phyloP scores from a whole-genome alignment of 805 yeast species.

The Blastobotrys chiropterorum region DNA sequence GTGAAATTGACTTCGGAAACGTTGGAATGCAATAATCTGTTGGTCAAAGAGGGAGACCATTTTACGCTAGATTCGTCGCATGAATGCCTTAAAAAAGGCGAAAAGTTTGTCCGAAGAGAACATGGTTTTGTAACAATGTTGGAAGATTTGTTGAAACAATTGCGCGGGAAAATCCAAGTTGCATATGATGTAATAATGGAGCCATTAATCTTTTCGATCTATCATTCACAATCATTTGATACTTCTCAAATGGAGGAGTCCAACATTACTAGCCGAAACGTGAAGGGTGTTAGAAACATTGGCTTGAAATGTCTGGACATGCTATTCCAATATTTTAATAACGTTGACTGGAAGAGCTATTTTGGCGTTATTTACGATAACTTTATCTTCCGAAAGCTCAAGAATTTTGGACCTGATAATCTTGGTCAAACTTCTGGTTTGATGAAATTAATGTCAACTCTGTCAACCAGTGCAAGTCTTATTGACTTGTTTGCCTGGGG shows the following conservation, averaged over 20 bases:
- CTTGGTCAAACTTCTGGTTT: slow-evolving; percentile 77
- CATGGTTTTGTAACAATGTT: slow-evolving; percentile 61
- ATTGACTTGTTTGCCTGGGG: slow-evolving; percentile 50
- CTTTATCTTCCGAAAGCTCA: slow-evolving; percentile 60
- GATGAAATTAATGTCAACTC: slow-evolving; percentile 53
- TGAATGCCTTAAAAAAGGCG: neutral
- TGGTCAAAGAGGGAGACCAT: slow-evolving; percentile 9
- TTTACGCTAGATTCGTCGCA: neutral
- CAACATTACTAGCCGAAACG: neutral
- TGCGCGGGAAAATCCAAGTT: slow-evolving; percentile 51
- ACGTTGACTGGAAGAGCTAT: slow-evolving; percentile 46
- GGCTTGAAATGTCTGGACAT: slow-evolving; percentile 61
- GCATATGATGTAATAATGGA: slow-evolving; percentile 46
- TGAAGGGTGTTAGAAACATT: slow-evolving; percentile 45
- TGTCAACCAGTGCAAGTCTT: slow-evolving; percentile 47
- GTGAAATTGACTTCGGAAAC: slow-evolving; percentile 55
- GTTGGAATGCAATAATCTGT: slow-evolving; percentile 37
- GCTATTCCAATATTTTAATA: slow-evolving; percentile 50
- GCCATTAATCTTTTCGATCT: slow-evolving; percentile 52
- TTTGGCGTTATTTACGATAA: slow-evolving; percentile 46
- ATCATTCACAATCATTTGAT: slow-evolving; percentile 41
- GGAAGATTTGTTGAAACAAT: slow-evolving; percentile 46
- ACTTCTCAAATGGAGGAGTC: neutral
- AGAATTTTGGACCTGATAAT: slow-evolving; percentile 66
- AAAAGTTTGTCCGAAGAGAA: slow-evolving; percentile 16